Conservation (phyloP, 1,139 yeast species). For the Debaryomyces nepalensis region DNA sequence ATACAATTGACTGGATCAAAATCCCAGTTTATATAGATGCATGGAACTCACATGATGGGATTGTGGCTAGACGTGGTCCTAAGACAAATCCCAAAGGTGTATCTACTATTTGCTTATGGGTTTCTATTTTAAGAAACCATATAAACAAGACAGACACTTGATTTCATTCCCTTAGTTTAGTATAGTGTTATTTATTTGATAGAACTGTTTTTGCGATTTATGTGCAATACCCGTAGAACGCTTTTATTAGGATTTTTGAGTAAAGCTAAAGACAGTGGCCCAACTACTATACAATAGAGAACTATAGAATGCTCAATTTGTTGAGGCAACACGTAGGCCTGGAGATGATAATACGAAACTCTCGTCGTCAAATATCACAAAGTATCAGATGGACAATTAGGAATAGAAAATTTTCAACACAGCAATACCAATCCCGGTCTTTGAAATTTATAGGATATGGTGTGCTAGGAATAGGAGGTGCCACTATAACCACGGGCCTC, state of each 20-base stretch:
- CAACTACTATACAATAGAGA: not conserved
- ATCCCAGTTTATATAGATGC: constrained; percentile 67
- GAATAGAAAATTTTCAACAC: constrained; percentile 4
- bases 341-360: constrained; percentile 2
- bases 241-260: no score
- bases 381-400: not conserved
- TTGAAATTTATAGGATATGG: constrained; percentile 2
- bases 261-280: no score
- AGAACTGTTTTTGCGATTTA: constrained; percentile 1
- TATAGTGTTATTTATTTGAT: constrained; percentile 6
- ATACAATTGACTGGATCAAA: constrained; percentile 64
- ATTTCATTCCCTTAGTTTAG: no score
- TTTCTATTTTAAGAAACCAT: constrained; percentile 46
- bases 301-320: constrained; percentile 5
- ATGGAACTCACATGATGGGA: constrained; percentile 74
- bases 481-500: not conserved
- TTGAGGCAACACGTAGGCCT: constrained; percentile 1
- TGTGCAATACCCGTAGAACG: constrained; percentile 1
- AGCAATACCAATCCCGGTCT: not conserved
- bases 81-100: constrained; percentile 57
- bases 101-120: constrained; percentile 58
- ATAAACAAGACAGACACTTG: constrained; percentile 19
- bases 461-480: constrained; percentile 8
- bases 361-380: not conserved
- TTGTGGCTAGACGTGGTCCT: constrained; percentile 70